Evolutionary conservation across 2,329 filamentous ascomycete genomes (phyloP), one percentile per base, ranked within the genome.

Genomic region (Phaeophleospora eucalypticola): DNA sequence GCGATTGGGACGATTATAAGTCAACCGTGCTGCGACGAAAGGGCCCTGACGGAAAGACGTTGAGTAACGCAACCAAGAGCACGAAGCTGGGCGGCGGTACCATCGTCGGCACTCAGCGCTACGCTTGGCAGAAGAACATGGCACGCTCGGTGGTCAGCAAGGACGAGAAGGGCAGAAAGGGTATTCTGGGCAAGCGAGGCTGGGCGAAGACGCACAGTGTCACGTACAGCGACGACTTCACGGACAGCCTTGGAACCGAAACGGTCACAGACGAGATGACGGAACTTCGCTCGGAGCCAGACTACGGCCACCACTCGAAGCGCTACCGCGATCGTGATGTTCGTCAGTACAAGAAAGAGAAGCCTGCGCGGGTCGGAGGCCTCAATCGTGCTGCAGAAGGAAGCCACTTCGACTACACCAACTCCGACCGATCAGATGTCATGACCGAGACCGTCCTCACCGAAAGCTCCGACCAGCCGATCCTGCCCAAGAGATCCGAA

Each of bases 1-100:
- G 81, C 29, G 93, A 98, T 69, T 98, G 93, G 91, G 91, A 97
- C 4, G 93, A 98, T 63, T 98, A 98, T 80, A 97, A 97, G 68
- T 85, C 86, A 1, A 96, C 91, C 0, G 93, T 98, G 2, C 71
- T 98, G 37, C 81, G 93, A 35, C 86, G 90, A 43, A 89, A 86
- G 62, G 90, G 89, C 0, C 89, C 90, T 4, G 90, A 96, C 69
- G 91, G 91, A 34, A 90, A 86, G 36, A 83, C 91, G 1, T 75
- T 96, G 3, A 86, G 82, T 45, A 87, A 88, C 45, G 90, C 87
- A 0, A 95, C 89, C 1, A 81, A 82, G 60, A 84, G 82, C 59
- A 96, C 90, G 1, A 78, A 86, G 53, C 78, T 96, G 0, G 91
- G 91, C n/a, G 89, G 89, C 36, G 91, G 86, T 68, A 70, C 84